Evolutionary conservation across 257 asterid species (phyloP), one percentile per base, ranked within the genome.

Genomic region (Solanum microdontum): DNA sequence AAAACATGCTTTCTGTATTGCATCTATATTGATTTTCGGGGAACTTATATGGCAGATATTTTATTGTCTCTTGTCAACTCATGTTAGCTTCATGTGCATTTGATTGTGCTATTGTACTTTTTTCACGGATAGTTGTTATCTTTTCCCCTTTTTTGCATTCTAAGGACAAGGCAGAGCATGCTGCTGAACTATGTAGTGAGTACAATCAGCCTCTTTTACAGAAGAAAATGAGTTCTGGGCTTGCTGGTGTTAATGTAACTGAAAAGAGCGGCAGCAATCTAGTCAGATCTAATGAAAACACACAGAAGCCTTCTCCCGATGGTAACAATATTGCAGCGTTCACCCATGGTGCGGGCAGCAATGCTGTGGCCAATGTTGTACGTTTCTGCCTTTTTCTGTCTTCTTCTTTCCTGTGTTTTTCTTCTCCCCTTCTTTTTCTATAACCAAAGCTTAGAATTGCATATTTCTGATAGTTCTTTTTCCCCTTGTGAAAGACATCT

Each of bases 251-350:
- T 85, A 86, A 86, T 87, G 40, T 86, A 70, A 21, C 84, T 36
- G 87, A 40, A 69, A 86, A 80, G 30, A 58, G 88, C 45, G 40
- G 84, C 15, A 79, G 34, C 26, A 39, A 39, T 89, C 82, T 55
- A 88, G 62, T 64, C 51, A 84, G 70, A 87, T 70, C 73, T 88
- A 82, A 83, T 88, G 87, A 77, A 15, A 55, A 28, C 55, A 84
- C 43, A 24, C 89, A 37, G 74, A 66, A 88, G 37, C 88, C 82
- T 14, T 33, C 66, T 21, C 62, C 70, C 75, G 36, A 72, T 74
- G 87, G 73, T 76, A 88, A 58, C 87, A 58, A 62, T 84, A 87
- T 24, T 85, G 86, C 75, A 82, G 72, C 86, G 58, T 62, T 83
- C 13, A 51, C 32, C 14, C 83, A 84, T 79, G 36, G 48, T 79